A percentile compares a stretch with the other conserved stretches of the same genome.
Conservation (phyloP, 2,329 filamentous ascomycete genomes). For the Beauveria pseudobassiana region DNA sequence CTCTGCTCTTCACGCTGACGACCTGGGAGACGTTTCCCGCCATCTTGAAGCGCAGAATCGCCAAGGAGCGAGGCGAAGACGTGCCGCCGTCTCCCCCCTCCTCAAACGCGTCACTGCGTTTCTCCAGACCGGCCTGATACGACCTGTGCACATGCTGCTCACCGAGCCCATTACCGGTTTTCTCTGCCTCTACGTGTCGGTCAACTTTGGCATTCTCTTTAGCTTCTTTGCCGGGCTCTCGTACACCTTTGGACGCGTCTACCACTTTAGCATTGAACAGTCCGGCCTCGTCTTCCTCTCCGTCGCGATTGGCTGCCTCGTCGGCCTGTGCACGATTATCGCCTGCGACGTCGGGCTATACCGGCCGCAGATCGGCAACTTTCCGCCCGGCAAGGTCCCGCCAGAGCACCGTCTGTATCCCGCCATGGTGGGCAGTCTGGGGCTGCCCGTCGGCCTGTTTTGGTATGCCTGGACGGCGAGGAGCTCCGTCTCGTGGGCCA, state of each 20-base stretch:
- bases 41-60: constrained; percentile 32
- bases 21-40: constrained; percentile 52
- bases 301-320: constrained; percentile 36
- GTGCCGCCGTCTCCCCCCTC: constrained; percentile 17
- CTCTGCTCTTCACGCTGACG: constrained; percentile 28
- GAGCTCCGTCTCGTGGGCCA: constrained; percentile 39
- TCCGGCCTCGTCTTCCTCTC: constrained; percentile 38
- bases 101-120: constrained; percentile 24
- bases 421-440: constrained; percentile 50
- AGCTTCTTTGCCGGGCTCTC: constrained; percentile 46
- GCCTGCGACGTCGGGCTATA: constrained; percentile 37
- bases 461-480: constrained; percentile 54
- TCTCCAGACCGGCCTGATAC: constrained; percentile 34
- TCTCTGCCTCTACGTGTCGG: constrained; percentile 41
- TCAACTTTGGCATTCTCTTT: constrained; percentile 45
- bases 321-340: constrained; percentile 34
- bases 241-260: constrained; percentile 37
- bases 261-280: constrained; percentile 36
- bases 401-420: constrained; percentile 53
- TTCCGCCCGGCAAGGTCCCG: constrained; percentile 29
- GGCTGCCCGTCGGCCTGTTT: constrained; percentile 46
- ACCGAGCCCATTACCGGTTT: constrained; percentile 57
- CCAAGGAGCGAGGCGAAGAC: constrained; percentile 27
- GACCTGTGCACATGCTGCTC: constrained; percentile 51
- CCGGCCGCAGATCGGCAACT: constrained; percentile 25